These are phyloP conservation scores for Lenzites betulinus DNA, from an alignment of 768 basidiomycete species.

Conservation along the genomic window DNA sequence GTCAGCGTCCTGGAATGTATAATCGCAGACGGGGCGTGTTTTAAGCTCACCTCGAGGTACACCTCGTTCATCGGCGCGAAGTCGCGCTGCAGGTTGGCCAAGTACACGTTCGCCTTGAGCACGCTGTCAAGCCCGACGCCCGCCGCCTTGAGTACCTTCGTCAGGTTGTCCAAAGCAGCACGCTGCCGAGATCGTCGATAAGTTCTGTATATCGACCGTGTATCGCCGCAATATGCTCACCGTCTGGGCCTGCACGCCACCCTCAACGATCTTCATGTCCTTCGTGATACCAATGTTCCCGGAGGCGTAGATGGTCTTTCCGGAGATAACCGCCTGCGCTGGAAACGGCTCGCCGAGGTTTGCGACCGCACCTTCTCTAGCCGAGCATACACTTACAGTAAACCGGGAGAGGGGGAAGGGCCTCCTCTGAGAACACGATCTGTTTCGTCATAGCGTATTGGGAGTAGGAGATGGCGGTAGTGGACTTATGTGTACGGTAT, in stretches of 20 bases:
- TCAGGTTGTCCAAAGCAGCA: slow-evolving; percentile 42
- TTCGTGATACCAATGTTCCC: slow-evolving; percentile 40
- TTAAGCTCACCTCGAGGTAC: slow-evolving; percentile 35
- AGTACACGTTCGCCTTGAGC: slow-evolving; percentile 44
- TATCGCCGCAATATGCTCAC: slow-evolving; percentile 29
- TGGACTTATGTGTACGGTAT: no score
- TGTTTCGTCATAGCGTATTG: slow-evolving; percentile 32
- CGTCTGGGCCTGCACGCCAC: slow-evolving; percentile 40
- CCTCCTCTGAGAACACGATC: slow-evolving; percentile 32
- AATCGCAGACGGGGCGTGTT: neutral
- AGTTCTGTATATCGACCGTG: neutral
- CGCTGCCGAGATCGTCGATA: slow-evolving; percentile 28
- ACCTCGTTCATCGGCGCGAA: slow-evolving; percentile 42
- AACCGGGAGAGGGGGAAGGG: slow-evolving; percentile 37
- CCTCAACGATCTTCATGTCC: slow-evolving; percentile 36
- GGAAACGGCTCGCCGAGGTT: neutral
- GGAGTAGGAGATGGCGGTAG: neutral
- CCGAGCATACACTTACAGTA: slow-evolving; percentile 29
- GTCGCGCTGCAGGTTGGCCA: slow-evolving; percentile 40
- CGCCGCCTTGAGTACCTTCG: slow-evolving; percentile 38
- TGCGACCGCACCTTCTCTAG: no score
- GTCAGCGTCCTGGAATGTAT: neutral
- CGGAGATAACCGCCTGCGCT: slow-evolving; percentile 42
- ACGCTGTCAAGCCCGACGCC: slow-evolving; percentile 41
- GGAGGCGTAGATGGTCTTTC: slow-evolving; percentile 41